Evolutionary conservation across 2,329 filamentous ascomycete species (phyloP), one percentile per base, ranked within the genome.

Genomic region (Penicillium sp.): DNA sequence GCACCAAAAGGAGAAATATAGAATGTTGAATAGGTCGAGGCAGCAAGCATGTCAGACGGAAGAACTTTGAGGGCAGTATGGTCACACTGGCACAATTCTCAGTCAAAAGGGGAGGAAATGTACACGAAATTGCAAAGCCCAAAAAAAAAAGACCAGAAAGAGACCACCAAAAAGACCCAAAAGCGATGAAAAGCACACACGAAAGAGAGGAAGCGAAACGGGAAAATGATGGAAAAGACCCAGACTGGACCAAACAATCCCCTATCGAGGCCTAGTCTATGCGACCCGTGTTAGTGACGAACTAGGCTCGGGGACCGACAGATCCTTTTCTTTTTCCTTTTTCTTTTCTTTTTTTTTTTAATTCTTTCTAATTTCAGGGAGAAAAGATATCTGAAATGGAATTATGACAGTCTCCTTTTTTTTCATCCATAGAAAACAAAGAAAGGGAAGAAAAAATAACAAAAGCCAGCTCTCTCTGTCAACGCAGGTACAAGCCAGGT

Each of bases 231-330:
- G 60, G 49, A 64, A 47, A 57, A 53, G 61, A 60, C 51, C 62
- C 58, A 65, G 60, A 59, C 53, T 46, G 59, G 50, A 58, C 60
- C 56, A 59, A 56, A 54, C 53, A 48, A 53, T 61, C 64, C 60
- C 64, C 61, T 64, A 66, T 61, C 56, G 55, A 66, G 58, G 60
- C 55, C 56, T 61, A 62, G 61, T 59, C 62, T 46, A 62, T 53
- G 59, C 60, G 64, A 65, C 62, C 64, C 63, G 63, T 50, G 62
- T 60, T 54, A 48, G 57, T 61, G 57, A 60, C 57, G 56, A 65
- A 63, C 53, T 57, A 48, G 33, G 29, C 53, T 53, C 52, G 52
- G 39, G 27, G 29, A 6, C 50, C 29, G 50, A 27, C 50, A 52
- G 50, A 46, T 52, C 7, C 15, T 34, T 49, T 55, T 41, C 10